Base-by-base conservation (phyloP, 2,329 filamentous ascomycete genomes). In the Aspergillus bombycis region DNA sequence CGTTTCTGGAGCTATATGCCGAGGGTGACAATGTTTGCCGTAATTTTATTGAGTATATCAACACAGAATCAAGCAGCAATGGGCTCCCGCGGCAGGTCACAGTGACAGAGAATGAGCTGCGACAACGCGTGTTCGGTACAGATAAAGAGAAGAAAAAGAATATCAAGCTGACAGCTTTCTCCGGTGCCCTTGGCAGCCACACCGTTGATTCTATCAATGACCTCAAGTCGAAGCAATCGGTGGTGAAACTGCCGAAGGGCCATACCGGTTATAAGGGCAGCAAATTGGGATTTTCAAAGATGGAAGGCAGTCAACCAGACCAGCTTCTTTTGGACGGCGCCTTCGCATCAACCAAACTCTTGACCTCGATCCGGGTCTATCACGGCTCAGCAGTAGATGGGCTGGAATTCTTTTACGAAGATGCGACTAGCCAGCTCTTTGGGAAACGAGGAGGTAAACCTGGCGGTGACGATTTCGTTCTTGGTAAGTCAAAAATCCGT, bases 341-440 rank as follows among this genome's bases (percentile, higher is more conserved):
- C 16, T 79, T 86, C 54, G 84, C 86, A 45, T 86, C 88, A 66
- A 91, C 88, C 36, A 90, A 93, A 66, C 84, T 97, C 34, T 82
- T 98, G 66, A 89, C 88, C 1, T 87, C 87, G 6, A 85, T 97
- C 62, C 86, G 88, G 64, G 84, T 96, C 16, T 96, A 93, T 73
- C 89, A 93, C 70, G 93, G 91, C 2, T 82, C 84, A 63, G 90
- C 90, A 4, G 74, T 98, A 14, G 91, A 96, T 75, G 95, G 95
- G 0, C 78, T 99, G 23, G 94, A 98, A 76, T 98, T 99, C 77
- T 84, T 91, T 63, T 98, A 97, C 74, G 94, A 98, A 72, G 93
- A 98, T 76, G 85, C 87, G 19, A 90, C 91, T 1, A 90, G 84
- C 60, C 93, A 97, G 74, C 77, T 97, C 4, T 96, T 99, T 81